A percentile compares a stretch with the other conserved stretches of the same genome.
phyloP scores from a whole-genome alignment of 225 moss, liverwort and hornwort species.

The Thuidium tamariscinum region DNA sequence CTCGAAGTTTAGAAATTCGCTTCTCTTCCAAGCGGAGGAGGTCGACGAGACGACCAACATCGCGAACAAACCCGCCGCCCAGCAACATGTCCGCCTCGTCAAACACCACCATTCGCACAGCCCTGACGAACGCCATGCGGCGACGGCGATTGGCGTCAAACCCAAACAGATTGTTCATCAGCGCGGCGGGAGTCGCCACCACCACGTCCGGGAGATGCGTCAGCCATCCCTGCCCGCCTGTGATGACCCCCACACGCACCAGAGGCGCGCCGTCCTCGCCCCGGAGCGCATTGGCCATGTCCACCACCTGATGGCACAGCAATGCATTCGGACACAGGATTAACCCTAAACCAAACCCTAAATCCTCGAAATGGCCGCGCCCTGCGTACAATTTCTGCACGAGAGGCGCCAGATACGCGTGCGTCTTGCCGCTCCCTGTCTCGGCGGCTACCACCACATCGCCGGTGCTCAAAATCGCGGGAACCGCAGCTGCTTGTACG shows the following conservation, averaged over 20 bases:
- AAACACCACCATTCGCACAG: constrained; percentile 75
- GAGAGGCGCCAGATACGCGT: constrained; percentile 75
- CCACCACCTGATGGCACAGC: constrained; percentile 88
- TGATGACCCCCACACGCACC: constrained; percentile 60
- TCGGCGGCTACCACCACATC: constrained; percentile 94
- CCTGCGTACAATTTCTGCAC: constrained; percentile 46
- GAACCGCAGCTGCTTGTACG: constrained; percentile 81
- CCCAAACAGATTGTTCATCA: constrained; percentile 80
- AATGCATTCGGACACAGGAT: constrained; percentile 84
- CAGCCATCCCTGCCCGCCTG: constrained; percentile 97
- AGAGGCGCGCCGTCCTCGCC: constrained; percentile 42
- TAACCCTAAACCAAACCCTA: constrained; percentile 49
- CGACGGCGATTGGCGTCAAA: constrained; percentile 69
- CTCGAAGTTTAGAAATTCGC: constrained; percentile 40
- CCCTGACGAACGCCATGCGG: constrained; percentile 61
- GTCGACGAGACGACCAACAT: constrained; percentile 68
- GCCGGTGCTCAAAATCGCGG: constrained; percentile 39
- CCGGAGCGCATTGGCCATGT: constrained; percentile 76
- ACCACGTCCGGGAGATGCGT: constrained; percentile 73
- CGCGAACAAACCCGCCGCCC: constrained; percentile 75
- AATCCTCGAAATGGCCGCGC: neutral
- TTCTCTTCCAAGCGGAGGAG: constrained; percentile 77
- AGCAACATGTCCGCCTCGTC: constrained; percentile 99
- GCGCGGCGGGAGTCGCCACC: constrained; percentile 82
- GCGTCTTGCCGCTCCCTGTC: constrained; percentile 96